Conservation (phyloP, 148 eudicot genomes). For the Rhododendron kiyosumense region DNA sequence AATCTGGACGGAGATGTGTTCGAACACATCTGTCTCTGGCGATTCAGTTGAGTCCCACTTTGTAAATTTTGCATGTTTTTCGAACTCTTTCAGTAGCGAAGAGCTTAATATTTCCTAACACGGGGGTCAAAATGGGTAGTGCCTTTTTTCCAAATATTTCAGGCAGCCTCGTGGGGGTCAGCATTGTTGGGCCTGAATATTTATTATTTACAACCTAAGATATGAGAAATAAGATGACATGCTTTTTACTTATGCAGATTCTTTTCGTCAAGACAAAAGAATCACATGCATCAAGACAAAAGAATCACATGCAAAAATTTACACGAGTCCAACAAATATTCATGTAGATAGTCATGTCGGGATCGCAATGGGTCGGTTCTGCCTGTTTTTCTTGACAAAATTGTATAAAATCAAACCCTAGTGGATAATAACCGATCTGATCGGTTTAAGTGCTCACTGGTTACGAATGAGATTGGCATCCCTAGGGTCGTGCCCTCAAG, state of each 20-base stretch:
- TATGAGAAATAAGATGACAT: neutral
- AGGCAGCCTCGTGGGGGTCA: neutral
- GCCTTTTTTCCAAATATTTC: neutral
- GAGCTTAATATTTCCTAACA: too few species aligned
- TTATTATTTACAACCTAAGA: neutral
- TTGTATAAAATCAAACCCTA: too few species aligned
- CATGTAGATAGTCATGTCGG: too few species aligned
- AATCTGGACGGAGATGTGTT: neutral
- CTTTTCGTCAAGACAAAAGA: neutral
- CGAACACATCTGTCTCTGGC: neutral
- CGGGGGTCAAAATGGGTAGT: neutral
- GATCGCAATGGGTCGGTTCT: too few species aligned
- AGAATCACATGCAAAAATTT: neutral
- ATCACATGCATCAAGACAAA: neutral
- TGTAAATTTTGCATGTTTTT: neutral
- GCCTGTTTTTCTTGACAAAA: neutral
- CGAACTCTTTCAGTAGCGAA: too few species aligned
- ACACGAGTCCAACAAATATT: neutral
- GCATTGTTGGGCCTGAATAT: neutral
- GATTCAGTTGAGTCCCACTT: slow-evolving; percentile 11
- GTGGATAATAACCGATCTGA: too few species aligned
- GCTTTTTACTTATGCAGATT: neutral
- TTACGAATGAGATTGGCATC: too few species aligned
- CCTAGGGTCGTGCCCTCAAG: too few species aligned
- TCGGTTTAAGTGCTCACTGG: too few species aligned